phyloP scores from a whole-genome alignment of 345 rosid species.

The Sisymbrium altissimum region DNA sequence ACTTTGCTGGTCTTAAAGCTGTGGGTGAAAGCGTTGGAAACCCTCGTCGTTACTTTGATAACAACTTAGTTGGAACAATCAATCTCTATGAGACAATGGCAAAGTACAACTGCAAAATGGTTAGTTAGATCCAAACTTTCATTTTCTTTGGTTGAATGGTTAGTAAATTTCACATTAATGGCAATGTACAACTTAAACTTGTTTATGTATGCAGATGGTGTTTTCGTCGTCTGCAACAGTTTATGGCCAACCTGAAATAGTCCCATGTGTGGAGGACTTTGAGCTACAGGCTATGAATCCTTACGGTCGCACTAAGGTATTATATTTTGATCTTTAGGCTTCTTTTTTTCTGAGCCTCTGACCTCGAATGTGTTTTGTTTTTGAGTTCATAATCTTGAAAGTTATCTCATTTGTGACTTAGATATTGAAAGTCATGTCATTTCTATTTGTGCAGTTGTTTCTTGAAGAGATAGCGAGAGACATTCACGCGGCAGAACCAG shows the following conservation, averaged over 20 bases:
- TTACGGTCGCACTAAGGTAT: slow-evolving; percentile 92
- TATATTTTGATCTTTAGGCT: neutral
- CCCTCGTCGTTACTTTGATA: slow-evolving; percentile 83
- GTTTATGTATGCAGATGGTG: slow-evolving; percentile 49
- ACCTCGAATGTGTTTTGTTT: neutral
- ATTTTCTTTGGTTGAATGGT: neutral
- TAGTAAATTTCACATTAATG: neutral
- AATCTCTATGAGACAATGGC: slow-evolving; percentile 70
- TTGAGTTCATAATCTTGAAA: neutral
- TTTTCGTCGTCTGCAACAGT: slow-evolving; percentile 99
- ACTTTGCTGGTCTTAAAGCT: slow-evolving; percentile 93
- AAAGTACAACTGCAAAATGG: slow-evolving; percentile 73
- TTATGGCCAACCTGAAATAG: slow-evolving; percentile 87
- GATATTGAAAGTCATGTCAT: neutral
- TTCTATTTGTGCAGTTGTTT: slow-evolving; percentile 49
- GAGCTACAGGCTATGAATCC: slow-evolving; percentile 82
- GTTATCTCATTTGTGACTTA: neutral
- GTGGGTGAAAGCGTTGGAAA: slow-evolving; percentile 81
- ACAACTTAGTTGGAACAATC: slow-evolving; percentile 72
- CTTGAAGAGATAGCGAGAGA: slow-evolving; percentile 92
- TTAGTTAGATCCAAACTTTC: slow-evolving; percentile 27
- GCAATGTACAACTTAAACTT: neutral
- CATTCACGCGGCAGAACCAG: slow-evolving; percentile 79
- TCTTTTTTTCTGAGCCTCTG: neutral
- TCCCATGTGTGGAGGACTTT: slow-evolving; percentile 81